Conservation (phyloP, 306 rosid species). For the Biancaea sappan region DNA sequence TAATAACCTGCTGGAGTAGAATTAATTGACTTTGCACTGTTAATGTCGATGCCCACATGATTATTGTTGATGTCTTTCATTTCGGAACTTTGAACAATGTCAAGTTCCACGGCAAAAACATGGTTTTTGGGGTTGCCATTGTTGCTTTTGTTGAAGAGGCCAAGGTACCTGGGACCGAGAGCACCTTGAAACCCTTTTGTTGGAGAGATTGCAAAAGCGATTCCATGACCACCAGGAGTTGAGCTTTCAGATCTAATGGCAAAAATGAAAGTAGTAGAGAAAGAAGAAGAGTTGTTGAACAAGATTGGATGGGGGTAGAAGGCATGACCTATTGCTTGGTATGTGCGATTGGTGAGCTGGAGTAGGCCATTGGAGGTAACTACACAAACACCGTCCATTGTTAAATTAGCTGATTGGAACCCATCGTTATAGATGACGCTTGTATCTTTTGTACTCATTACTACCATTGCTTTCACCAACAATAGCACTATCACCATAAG, state of each 20-base stretch:
- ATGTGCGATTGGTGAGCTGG: constrained; percentile 53
- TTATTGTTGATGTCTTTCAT: constrained; percentile 59
- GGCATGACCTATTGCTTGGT: constrained; percentile 49
- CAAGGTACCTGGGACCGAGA: constrained; percentile 44
- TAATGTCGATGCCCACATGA: constrained; percentile 68
- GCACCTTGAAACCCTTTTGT: constrained; percentile 43
- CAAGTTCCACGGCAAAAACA: constrained; percentile 59
- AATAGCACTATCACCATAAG: neutral
- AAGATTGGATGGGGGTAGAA: constrained; percentile 53
- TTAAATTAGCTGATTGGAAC: neutral
- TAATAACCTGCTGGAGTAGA: constrained; percentile 49
- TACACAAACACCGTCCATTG: constrained; percentile 52
- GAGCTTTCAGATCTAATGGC: constrained; percentile 42
- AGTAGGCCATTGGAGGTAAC: constrained; percentile 52
- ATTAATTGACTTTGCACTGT: constrained; percentile 31
- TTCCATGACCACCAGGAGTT: constrained; percentile 56
- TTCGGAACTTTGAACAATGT: constrained; percentile 44
- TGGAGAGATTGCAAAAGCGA: constrained; percentile 59
- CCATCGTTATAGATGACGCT: neutral
- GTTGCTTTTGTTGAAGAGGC: constrained; percentile 50
- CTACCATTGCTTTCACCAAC: constrained; percentile 24
- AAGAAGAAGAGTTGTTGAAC: constrained; percentile 57
- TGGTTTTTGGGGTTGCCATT: constrained; percentile 47
- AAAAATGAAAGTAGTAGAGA: constrained; percentile 62
- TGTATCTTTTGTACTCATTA: neutral